Conservation (phyloP, 2,329 filamentous ascomycete species). For the Lecanoromycetidae sp. region DNA sequence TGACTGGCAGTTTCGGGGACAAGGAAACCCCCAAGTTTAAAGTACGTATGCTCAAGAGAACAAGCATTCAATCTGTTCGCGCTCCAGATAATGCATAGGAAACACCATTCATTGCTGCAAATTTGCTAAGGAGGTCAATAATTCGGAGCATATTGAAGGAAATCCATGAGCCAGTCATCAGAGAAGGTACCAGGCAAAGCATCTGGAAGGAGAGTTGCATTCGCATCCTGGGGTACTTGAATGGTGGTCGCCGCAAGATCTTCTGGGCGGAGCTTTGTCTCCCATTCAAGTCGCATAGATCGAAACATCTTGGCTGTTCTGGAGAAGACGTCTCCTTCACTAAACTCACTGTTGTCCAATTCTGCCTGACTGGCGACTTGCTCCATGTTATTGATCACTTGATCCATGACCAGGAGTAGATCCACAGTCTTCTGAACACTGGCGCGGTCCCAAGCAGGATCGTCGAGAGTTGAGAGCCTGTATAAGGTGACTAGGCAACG, state of each 20-base stretch:
- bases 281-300: background rate
- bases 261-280: background rate
- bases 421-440: conserved; percentile 28
- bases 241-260: background rate
- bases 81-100: too few relatives aligned
- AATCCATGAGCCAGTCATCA: background rate
- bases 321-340: background rate
- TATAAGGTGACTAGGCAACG: conserved; percentile 31
- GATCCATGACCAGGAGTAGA: conserved; percentile 27
- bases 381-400: conserved; percentile 14
- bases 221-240: background rate
- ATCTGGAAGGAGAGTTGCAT: background rate
- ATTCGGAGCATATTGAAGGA: background rate
- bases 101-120: too few relatives aligned
- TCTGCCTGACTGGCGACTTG: conserved; percentile 5
- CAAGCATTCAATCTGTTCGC: too few relatives aligned
- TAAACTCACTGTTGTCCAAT: background rate
- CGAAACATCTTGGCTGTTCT: background rate
- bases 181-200: background rate
- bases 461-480: conserved; percentile 30
- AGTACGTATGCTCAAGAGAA: too few relatives aligned
- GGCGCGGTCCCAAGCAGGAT: conserved; percentile 33
- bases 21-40: too few relatives aligned
- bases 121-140: background rate
- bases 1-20: too few relatives aligned